A percentile compares a stretch with the other conserved stretches of the same genome.
These are phyloP conservation scores for Fonsecaea pedrosoi DNA, from an alignment of 2,329 filamentous ascomycete species.

Conservation along the genomic window DNA sequence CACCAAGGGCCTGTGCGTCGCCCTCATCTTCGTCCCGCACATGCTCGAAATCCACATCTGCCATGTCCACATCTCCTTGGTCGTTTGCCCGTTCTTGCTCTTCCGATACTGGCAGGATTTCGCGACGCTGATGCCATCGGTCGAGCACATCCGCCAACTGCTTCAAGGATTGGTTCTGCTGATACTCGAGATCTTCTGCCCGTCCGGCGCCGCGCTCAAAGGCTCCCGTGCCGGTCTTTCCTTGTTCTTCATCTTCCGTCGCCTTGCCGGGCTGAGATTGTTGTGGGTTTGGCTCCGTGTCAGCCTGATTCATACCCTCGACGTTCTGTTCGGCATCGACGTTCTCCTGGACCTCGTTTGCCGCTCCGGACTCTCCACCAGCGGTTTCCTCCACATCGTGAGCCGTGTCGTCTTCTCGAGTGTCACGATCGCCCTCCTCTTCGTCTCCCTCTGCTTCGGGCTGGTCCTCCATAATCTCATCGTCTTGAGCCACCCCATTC, in stretches of 20 bases:
- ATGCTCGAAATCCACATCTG: slow-evolving; percentile 89
- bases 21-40: slow-evolving; percentile 80
- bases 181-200: slow-evolving; percentile 35
- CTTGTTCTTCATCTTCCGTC: slow-evolving; percentile 36
- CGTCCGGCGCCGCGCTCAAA: slow-evolving; percentile 36
- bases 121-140: slow-evolving; percentile 87
- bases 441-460: slow-evolving; percentile 50
- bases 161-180: slow-evolving; percentile 77
- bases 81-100: slow-evolving; percentile 61
- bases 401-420: slow-evolving; percentile 48
- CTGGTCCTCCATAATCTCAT: slow-evolving; percentile 39
- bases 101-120: slow-evolving; percentile 72
- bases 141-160: slow-evolving; percentile 93
- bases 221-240: slow-evolving; percentile 35
- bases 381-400: slow-evolving; percentile 55
- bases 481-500: slow-evolving; percentile 49
- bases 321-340: slow-evolving; percentile 44
- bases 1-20: slow-evolving; percentile 91
- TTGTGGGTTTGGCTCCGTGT: slow-evolving; percentile 34
- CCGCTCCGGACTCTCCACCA: slow-evolving; percentile 52
- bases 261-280: slow-evolving; percentile 35
- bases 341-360: slow-evolving; percentile 50
- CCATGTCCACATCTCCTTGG: slow-evolving; percentile 71
- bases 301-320: slow-evolving; percentile 36
- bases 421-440: slow-evolving; percentile 41